A percentile compares a stretch with the other conserved stretches of the same genome.
Conservation (phyloP, 768 basidiomycete species). For the Amanita thiersii region DNA sequence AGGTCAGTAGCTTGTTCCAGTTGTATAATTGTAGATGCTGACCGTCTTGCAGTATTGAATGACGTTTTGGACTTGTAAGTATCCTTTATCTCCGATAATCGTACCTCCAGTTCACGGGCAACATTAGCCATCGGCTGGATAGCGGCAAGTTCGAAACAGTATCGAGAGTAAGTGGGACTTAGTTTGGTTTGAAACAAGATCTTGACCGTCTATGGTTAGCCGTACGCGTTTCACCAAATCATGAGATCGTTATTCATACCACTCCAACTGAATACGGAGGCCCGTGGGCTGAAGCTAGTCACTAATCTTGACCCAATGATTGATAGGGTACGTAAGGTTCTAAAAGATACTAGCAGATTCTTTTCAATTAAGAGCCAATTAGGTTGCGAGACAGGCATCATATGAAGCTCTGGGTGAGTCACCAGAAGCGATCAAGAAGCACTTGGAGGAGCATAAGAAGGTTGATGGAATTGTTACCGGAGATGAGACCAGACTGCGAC, state of each 20-base stretch:
- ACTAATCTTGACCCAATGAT: conserved; percentile 63
- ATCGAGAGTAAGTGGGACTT: conserved; percentile 29
- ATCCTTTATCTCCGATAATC: not conserved
- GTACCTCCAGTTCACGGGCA: not conserved
- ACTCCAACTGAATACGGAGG: conserved; percentile 57
- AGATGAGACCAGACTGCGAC: conserved; percentile 75
- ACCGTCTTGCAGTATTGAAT: conserved; percentile 45
- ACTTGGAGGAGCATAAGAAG: conserved; percentile 36
- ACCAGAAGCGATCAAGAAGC: conserved; percentile 28
- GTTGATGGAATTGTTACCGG: conserved; percentile 70
- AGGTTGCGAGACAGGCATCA: conserved; percentile 54
- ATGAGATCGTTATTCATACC: conserved; percentile 70
- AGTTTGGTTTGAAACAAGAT: conserved; percentile 1
- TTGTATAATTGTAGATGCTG: conserved; percentile 6
- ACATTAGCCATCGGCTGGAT: conserved; percentile 71
- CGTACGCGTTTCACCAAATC: conserved; percentile 72
- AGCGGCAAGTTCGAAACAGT: conserved; percentile 76
- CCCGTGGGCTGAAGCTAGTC: conserved; percentile 56
- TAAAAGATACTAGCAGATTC: not conserved
- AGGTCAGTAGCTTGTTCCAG: conserved; percentile 30
- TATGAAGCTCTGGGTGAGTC: conserved; percentile 52
- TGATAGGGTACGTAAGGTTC: conserved; percentile 38
- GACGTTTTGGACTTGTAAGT: conserved; percentile 76
- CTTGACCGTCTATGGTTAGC: conserved; percentile 26
- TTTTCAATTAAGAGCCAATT: conserved; percentile 4